These are phyloP conservation scores for Mycosphaerella sp. DNA, from an alignment of 2,329 filamentous ascomycete genomes.

Conservation along the genomic window DNA sequence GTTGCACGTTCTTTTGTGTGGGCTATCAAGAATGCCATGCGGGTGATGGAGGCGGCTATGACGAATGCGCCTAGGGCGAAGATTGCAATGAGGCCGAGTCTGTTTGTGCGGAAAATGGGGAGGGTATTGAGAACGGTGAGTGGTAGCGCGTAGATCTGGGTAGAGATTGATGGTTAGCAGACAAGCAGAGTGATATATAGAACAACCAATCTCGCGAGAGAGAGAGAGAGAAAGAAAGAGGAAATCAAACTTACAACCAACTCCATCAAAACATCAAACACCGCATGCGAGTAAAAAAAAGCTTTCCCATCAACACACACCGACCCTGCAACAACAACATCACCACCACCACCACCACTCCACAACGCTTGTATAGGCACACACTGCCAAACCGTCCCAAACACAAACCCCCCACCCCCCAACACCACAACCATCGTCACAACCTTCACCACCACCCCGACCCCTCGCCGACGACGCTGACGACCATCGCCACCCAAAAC, in stretches of 20 bases:
- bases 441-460: constrained; percentile 11
- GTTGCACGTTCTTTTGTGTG: constrained; percentile 13
- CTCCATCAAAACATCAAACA: constrained; percentile 28
- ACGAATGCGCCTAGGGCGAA: constrained; percentile 27
- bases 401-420: constrained; percentile 23
- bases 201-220: too few species aligned
- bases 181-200: too few species aligned
- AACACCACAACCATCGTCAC: constrained; percentile 11
- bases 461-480: too few species aligned
- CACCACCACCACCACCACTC: background rate
- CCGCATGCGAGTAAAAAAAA: constrained; percentile 29
- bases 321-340: background rate
- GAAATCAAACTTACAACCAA: constrained; percentile 20
- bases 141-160: constrained; percentile 27
- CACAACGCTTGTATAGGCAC: constrained; percentile 22
- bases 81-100: constrained; percentile 22
- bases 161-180: background rate
- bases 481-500: constrained; percentile 23
- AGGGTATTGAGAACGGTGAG: constrained; percentile 27
- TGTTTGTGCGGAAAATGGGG: constrained; percentile 22
- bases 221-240: too few species aligned
- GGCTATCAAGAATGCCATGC: constrained; percentile 22
- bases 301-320: constrained; percentile 21
- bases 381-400: constrained; percentile 27
- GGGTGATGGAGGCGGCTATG: constrained; percentile 26